These are phyloP conservation scores for Phytophthora litchii DNA, from an alignment of 352 stramenopile species.

Conservation along the genomic window DNA sequence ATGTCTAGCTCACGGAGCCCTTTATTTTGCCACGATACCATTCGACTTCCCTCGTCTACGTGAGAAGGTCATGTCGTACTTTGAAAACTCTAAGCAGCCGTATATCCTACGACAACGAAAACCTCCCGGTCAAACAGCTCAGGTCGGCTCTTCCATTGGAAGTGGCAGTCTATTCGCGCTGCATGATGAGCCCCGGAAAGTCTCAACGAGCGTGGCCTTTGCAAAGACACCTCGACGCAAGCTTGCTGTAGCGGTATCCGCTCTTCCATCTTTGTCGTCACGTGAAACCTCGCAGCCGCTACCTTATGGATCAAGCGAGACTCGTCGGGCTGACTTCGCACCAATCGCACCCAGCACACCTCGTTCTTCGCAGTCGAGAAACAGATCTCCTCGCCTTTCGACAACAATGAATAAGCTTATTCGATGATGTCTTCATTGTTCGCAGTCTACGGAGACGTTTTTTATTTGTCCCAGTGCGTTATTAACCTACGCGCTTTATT, in stretches of 20 bases:
- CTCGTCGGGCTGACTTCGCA: conserved; percentile 34
- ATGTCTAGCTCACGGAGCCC: conserved; percentile 51
- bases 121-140: conserved; percentile 18
- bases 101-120: conserved; percentile 69
- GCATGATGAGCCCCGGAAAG: conserved; percentile 41
- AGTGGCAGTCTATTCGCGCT: conserved; percentile 44
- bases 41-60: conserved; percentile 67
- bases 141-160: conserved; percentile 45
- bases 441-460: not conserved
- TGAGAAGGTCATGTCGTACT: conserved; percentile 54
- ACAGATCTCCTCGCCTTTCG: conserved; percentile 50
- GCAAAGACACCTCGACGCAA: conserved; percentile 47
- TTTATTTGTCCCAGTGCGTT: not conserved
- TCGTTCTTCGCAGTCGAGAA: conserved; percentile 54
- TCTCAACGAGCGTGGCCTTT: conserved; percentile 45
- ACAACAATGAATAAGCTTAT: conserved; percentile 54
- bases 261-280: conserved; percentile 28
- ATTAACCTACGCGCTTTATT: conserved; percentile 45
- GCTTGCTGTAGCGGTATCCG: conserved; percentile 26
- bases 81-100: conserved; percentile 57
- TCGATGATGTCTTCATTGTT: conserved; percentile 20
- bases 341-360: conserved; percentile 39
- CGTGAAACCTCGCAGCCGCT: conserved; percentile 23
- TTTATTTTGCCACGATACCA: conserved; percentile 68
- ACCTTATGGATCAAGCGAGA: conserved; percentile 20